phyloP scores from a whole-genome alignment of 2,329 filamentous ascomycete genomes.

The Iodosphaeria phyllophila region DNA sequence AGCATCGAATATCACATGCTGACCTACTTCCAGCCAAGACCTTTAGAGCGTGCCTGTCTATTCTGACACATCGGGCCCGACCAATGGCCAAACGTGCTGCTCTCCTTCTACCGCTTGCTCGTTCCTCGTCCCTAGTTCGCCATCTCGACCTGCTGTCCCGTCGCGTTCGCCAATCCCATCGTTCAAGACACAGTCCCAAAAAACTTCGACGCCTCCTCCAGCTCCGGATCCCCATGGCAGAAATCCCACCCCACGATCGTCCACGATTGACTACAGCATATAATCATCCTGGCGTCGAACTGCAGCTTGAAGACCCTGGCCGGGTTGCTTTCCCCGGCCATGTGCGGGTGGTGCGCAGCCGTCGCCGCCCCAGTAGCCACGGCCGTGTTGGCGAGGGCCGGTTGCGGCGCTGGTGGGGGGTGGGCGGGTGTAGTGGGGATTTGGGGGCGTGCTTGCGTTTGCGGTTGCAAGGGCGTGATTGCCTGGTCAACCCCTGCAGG shows the following conservation, averaged over 20 bases:
- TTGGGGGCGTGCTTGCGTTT: slow-evolving; percentile 11
- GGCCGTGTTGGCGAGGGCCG: not conserved
- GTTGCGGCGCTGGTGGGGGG: no score
- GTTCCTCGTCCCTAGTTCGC: no score
- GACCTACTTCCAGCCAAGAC: no score
- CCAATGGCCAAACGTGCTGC: no score
- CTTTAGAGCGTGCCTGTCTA: no score
- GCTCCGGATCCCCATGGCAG: slow-evolving; percentile 65
- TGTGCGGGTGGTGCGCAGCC: slow-evolving; percentile 22
- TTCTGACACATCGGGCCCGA: no score
- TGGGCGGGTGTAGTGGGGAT: slow-evolving; percentile 12
- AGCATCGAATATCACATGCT: no score
- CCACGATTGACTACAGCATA: slow-evolving; percentile 84
- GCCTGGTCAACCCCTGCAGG: not conserved
- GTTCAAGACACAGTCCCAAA: slow-evolving; percentile 44
- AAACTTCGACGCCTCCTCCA: slow-evolving; percentile 61
- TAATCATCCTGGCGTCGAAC: slow-evolving; percentile 81
- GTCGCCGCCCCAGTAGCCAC: slow-evolving; percentile 1
- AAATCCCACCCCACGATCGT: slow-evolving; percentile 97
- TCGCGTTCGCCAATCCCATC: no score
- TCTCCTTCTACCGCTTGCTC: no score
- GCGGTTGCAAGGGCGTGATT: slow-evolving; percentile 1
- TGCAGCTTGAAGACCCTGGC: slow-evolving; percentile 85
- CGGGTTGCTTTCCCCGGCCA: slow-evolving; percentile 25
- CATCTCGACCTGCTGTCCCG: no score